Evolutionary conservation across 176 grass and related monocot genomes (phyloP), one percentile per base, ranked within the genome.

Genomic region (Zizania latifolia): DNA sequence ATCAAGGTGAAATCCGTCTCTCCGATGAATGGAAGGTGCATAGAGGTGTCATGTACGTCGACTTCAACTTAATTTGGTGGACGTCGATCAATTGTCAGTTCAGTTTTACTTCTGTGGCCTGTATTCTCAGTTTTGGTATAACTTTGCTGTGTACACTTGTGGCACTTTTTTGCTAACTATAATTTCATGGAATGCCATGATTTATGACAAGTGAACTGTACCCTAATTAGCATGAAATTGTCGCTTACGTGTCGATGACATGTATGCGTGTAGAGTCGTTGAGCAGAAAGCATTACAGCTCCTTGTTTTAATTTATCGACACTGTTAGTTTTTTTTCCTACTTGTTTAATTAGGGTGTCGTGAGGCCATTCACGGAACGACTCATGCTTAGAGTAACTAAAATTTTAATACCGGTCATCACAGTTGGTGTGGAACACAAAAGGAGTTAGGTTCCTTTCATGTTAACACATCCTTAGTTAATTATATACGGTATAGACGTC

Each of bases 371-470:
- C 34, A 15, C 13, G 21, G 5, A 26, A 40, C 36, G 26, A 13
- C 36, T 7, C 22, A 27, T 41, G 23, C 23, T 29, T 39, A 23
- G 23, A 29, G 14, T 30, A 56, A 37, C 46, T 45, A 17, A 12
- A 1, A 45, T 2, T 5, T 19, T 19, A 19, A 19, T 48, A 4
- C 22, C 8, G 29, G 22, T 11, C 81, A 60, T 44, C 50, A 28
- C 50, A 28, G n/a, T 44, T 19, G 30, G 22, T 62, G 30, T 32
- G 39, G 29, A 26, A 60, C 48, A 61, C 26, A 62, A 41, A 53
- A 60, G 17, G 41, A 59, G 71, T 76, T 57, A n/a, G 58, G 48
- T 73, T 12, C 40, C 2, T 39, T 58, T 39, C 55, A 77, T 70
- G 30, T 40, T 70, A 36, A 36, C 81, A 62, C 48, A 19, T 1